These are phyloP conservation scores for Dictyostelium discoideum DNA, from an alignment of 78 protist genomes.

Conservation along the genomic window DNA sequence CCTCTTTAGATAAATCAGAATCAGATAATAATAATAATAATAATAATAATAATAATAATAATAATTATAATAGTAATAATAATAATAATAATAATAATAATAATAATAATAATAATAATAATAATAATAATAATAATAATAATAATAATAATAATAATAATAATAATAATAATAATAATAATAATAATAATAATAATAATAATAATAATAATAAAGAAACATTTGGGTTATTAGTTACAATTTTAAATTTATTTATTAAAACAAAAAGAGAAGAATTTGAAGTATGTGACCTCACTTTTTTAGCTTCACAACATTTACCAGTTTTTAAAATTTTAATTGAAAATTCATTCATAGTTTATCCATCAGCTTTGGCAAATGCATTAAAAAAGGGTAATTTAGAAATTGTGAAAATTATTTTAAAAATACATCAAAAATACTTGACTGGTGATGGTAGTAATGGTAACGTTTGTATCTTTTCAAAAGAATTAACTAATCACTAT, in stretches of 20 bases:
- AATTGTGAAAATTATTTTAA: neutral
- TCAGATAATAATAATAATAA: neutral
- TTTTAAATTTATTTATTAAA: neutral
- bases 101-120: neutral
- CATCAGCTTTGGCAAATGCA: neutral
- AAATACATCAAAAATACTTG: neutral
- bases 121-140: neutral
- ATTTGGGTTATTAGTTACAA: neutral
- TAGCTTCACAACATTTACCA: neutral
- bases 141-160: neutral
- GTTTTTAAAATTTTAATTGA: neutral
- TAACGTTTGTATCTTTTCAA: neutral
- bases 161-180: neutral
- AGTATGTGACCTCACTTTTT: neutral
- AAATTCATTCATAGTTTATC: neutral
- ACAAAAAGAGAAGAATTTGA: neutral
- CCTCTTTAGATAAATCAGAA: neutral
- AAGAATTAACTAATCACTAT: neutral
- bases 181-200: neutral
- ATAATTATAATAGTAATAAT: neutral
- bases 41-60: neutral
- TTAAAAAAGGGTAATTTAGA: neutral
- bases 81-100: neutral
- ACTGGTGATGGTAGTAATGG: neutral
- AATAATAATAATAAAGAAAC: neutral